These are phyloP conservation scores for Cytidiella melzeri DNA, from an alignment of 768 basidiomycete species.

Conservation along the genomic window DNA sequence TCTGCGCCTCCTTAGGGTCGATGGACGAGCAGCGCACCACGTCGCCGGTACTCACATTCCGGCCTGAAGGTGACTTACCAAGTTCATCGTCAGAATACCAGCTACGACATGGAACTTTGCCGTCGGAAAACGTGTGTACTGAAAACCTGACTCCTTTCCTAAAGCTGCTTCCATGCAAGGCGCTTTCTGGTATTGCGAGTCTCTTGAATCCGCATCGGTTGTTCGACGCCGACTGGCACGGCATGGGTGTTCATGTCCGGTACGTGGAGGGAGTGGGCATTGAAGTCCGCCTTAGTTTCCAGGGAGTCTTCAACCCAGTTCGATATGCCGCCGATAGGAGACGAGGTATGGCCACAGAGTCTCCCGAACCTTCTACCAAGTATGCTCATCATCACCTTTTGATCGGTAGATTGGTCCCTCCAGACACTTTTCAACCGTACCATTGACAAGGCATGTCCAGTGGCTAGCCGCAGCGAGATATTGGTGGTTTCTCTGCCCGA, in stretches of 20 bases:
- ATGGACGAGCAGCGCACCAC: conserved; percentile 73
- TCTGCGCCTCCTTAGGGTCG: conserved; percentile 87
- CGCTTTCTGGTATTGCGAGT: conserved; percentile 73
- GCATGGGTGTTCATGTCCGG: conserved; percentile 72
- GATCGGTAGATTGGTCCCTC: conserved; percentile 76
- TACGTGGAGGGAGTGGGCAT: conserved; percentile 48
- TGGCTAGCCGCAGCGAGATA: conserved; percentile 56
- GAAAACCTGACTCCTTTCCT: conserved; percentile 96
- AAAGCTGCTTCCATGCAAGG: conserved; percentile 91
- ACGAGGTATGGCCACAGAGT: conserved; percentile 49
- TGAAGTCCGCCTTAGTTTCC: conserved; percentile 62
- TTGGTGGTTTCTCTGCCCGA: conserved; percentile 41
- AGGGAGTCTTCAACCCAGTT: conserved; percentile 76
- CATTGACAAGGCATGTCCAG: conserved; percentile 62
- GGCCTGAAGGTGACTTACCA: conserved; percentile 53
- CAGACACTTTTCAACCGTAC: conserved; percentile 57
- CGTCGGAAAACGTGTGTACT: conserved; percentile 90
- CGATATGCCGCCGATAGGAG: conserved; percentile 42
- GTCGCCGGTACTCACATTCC: conserved; percentile 53
- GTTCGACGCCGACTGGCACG: conserved; percentile 92
- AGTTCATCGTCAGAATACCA: conserved; percentile 41
- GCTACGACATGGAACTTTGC: conserved; percentile 70
- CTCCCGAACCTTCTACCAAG: too few species aligned
- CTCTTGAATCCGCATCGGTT: conserved; percentile 81
- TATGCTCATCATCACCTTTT: too few species aligned